Percentiles rank a stretch among this genome's conserved stretches.
These are phyloP conservation scores for Trypanosoma brucei DNA, from an alignment of 208 protist genomes.

Conservation along the genomic window DNA sequence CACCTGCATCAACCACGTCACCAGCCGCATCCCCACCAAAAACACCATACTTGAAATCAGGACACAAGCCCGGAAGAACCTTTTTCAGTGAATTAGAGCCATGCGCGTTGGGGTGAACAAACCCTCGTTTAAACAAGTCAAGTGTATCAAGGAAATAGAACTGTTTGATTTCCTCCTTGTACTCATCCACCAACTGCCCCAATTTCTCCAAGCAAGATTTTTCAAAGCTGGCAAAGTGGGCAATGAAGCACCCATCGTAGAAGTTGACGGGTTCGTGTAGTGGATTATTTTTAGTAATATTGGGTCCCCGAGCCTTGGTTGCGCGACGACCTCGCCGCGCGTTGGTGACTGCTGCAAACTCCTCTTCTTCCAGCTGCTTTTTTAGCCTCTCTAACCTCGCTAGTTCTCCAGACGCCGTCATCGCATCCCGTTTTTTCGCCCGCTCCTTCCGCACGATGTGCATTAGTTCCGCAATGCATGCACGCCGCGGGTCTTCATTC, in stretches of 20 bases:
- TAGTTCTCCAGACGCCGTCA: slow-evolving; percentile 59
- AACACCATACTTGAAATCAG: slow-evolving; percentile 84
- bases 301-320: slow-evolving; percentile 25
- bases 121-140: slow-evolving; percentile 75
- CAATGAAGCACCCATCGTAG: slow-evolving; percentile 85
- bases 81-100: slow-evolving; percentile 90
- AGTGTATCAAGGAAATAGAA: slow-evolving; percentile 89
- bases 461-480: slow-evolving; percentile 71
- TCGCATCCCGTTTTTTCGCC: slow-evolving; percentile 57
- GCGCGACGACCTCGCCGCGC: slow-evolving; percentile 16
- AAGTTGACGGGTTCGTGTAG: slow-evolving; percentile 51
- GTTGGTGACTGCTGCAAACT: slow-evolving; percentile 13
- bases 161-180: slow-evolving; percentile 72
- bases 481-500: slow-evolving; percentile 70
- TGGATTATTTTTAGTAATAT: slow-evolving; percentile 35
- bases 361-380: slow-evolving; percentile 15
- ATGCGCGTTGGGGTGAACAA: slow-evolving; percentile 75
- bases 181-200: slow-evolving; percentile 59
- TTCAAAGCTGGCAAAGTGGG: slow-evolving; percentile 87
- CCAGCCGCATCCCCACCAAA: slow-evolving; percentile 53
- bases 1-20: slow-evolving; percentile 1
- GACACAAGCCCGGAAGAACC: slow-evolving; percentile 79
- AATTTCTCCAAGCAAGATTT: slow-evolving; percentile 85
- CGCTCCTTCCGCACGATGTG: slow-evolving; percentile 69
- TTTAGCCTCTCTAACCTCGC: slow-evolving; percentile 22